Percentiles rank a stretch among this genome's conserved stretches.
Conservation (phyloP, 495 filamentous ascomycete species). For the Recurvomyces mirabilis region DNA sequence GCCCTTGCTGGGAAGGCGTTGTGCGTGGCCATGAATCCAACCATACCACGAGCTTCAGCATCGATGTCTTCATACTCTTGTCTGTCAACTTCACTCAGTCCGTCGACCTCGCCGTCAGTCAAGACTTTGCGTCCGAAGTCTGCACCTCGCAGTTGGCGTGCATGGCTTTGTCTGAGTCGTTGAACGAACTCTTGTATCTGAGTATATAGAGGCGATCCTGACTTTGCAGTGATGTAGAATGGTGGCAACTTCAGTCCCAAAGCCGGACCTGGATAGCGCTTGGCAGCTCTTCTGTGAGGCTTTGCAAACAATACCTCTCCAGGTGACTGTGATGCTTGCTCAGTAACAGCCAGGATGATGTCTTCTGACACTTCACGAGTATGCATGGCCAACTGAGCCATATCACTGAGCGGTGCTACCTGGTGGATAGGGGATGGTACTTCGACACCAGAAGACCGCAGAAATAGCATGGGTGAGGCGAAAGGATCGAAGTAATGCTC, state of each 20-base stretch:
- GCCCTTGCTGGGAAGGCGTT: too few species aligned
- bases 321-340: too few species aligned
- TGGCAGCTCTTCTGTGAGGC: neutral
- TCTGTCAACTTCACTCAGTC: constrained; percentile 1
- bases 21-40: too few species aligned
- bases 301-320: too few species aligned
- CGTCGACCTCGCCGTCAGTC: constrained; percentile 10
- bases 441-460: constrained; percentile 39
- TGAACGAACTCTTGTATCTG: constrained; percentile 9
- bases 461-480: constrained; percentile 48
- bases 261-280: constrained; percentile 8
- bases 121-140: constrained; percentile 18
- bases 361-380: constrained; percentile 3
- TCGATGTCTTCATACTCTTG: neutral
- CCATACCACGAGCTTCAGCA: too few species aligned
- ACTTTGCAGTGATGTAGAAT: constrained; percentile 4
- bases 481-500: constrained; percentile 48
- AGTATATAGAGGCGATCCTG: neutral
- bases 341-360: neutral
- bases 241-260: constrained; percentile 8
- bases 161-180: constrained; percentile 4
- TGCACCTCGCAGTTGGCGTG: constrained; percentile 5
- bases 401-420: constrained; percentile 2
- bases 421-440: constrained; percentile 24
- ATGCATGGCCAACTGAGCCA: constrained; percentile 6